phyloP scores from a whole-genome alignment of 108 stramenopile species.

The Fragilaria radians region DNA sequence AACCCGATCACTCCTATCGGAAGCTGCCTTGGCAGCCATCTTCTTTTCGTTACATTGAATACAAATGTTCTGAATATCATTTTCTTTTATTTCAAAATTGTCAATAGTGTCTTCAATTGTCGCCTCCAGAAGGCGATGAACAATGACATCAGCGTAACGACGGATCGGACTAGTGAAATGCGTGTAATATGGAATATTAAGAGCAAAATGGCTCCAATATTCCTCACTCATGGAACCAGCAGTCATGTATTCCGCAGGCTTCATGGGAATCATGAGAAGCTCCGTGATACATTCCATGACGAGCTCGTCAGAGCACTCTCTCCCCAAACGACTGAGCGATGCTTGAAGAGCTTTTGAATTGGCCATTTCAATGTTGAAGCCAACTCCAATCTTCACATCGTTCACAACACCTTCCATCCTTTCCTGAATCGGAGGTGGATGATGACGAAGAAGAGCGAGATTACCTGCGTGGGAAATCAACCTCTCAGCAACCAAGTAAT shows the following conservation, averaged over 20 bases:
- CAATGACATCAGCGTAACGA: slow-evolving; percentile 94
- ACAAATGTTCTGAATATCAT: slow-evolving; percentile 45
- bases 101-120: slow-evolving; percentile 70
- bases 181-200: slow-evolving; percentile 97
- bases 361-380: slow-evolving; percentile 57
- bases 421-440: slow-evolving; percentile 52
- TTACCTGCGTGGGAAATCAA: slow-evolving; percentile 79
- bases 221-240: slow-evolving; percentile 53
- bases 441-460: slow-evolving; percentile 75
- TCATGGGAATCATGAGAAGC: slow-evolving; percentile 85
- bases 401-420: slow-evolving; percentile 65
- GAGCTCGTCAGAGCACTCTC: slow-evolving; percentile 60
- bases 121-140: slow-evolving; percentile 87
- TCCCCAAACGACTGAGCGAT: slow-evolving; percentile 61
- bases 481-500: slow-evolving; percentile 92
- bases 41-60: slow-evolving; percentile 87
- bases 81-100: slow-evolving; percentile 35
- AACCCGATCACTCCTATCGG: slow-evolving; percentile 80
- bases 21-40: slow-evolving; percentile 82
- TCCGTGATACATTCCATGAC: slow-evolving; percentile 79
- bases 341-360: slow-evolving; percentile 68
- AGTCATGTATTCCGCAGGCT: slow-evolving; percentile 86
- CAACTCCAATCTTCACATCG: slow-evolving; percentile 43
- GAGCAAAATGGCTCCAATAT: slow-evolving; percentile 86
- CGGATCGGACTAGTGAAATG: slow-evolving; percentile 96